Conservation (phyloP, 768 basidiomycete genomes). For the Artomyces pyxidatus region DNA sequence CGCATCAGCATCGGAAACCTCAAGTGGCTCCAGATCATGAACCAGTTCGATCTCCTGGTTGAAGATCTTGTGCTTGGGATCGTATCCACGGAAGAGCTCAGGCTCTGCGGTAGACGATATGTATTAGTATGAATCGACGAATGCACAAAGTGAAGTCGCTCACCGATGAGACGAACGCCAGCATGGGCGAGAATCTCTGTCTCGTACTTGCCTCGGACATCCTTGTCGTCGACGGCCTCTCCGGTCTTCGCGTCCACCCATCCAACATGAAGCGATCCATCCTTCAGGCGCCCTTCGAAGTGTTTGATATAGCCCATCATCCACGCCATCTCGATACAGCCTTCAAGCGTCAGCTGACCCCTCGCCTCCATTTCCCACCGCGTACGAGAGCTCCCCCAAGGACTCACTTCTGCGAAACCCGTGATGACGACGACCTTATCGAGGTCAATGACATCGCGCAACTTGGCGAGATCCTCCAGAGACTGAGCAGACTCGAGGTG, state of each 20-base stretch:
- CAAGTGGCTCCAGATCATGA: slow-evolving; percentile 94
- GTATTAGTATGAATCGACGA: neutral
- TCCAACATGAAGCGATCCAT: slow-evolving; percentile 88
- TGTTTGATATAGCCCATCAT: slow-evolving; percentile 99
- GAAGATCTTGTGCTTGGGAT: slow-evolving; percentile 96
- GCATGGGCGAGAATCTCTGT: slow-evolving; percentile 87
- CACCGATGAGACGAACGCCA: slow-evolving; percentile 92
- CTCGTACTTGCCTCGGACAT: slow-evolving; percentile 89
- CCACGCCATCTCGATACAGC: slow-evolving; percentile 99
- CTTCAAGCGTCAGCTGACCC: slow-evolving; percentile 96
- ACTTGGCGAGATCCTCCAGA: slow-evolving; percentile 63
- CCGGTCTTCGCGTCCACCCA: slow-evolving; percentile 94
- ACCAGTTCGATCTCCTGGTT: slow-evolving; percentile 94
- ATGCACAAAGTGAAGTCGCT: slow-evolving; percentile 17
- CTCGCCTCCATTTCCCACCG: slow-evolving; percentile 99
- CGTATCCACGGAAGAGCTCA: slow-evolving; percentile 95
- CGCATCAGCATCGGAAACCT: slow-evolving; percentile 86
- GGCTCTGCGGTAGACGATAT: slow-evolving; percentile 55
- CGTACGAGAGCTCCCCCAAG: slow-evolving; percentile 96
- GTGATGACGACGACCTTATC: slow-evolving; percentile 96
- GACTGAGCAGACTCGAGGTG: slow-evolving; percentile 63
- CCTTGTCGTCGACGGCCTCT: slow-evolving; percentile 97
- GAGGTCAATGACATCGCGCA: slow-evolving; percentile 86
- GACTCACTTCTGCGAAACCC: slow-evolving; percentile 95
- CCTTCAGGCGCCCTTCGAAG: slow-evolving; percentile 94